A percentile compares a stretch with the other conserved stretches of the same genome.
Evolutionary conservation across 495 filamentous ascomycete species (phyloP).

Genomic region (Venustampulla echinocandica): DNA sequence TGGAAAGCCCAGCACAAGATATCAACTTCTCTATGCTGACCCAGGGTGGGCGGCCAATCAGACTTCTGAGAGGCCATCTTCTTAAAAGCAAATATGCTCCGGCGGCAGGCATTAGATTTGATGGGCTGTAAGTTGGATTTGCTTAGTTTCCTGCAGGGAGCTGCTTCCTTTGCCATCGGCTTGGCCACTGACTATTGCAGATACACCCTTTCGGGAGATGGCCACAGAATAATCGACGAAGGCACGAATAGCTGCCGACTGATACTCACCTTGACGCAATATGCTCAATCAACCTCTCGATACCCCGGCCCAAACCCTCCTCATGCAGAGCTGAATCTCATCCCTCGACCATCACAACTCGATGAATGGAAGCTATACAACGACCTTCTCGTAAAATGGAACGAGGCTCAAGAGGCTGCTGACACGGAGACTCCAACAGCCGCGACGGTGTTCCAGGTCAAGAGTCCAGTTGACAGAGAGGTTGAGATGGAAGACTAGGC

Average conservation of each 20-base stretch:
- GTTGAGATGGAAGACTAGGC: background rate
- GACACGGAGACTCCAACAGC: no score
- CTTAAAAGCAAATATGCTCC: constrained; percentile 39
- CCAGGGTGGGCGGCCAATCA: constrained; percentile 32
- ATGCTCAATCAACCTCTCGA: no score
- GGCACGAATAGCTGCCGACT: no score
- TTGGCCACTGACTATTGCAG: constrained; percentile 22
- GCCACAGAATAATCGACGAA: constrained; percentile 26
- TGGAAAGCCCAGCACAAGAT: constrained; percentile 25
- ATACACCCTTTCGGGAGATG: constrained; percentile 30
- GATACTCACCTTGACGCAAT: no score
- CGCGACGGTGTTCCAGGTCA: no score
- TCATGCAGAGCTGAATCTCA: no score
- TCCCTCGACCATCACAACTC: constrained; percentile 36
- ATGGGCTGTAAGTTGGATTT: constrained; percentile 44
- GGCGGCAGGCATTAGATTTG: constrained; percentile 37
- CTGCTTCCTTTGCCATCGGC: background rate
- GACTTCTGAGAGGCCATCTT: constrained; percentile 33
- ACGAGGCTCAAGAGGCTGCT: background rate
- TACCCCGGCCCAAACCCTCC: no score
- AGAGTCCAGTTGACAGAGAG: background rate
- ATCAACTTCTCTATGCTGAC: constrained; percentile 32
- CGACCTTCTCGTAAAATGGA: background rate
- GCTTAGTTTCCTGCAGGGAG: no score
- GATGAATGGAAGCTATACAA: constrained; percentile 39